Evolutionary conservation across 129 eudicot genomes (phyloP), one percentile per base, ranked within the genome.

Genomic region (Lactuca sativa): DNA sequence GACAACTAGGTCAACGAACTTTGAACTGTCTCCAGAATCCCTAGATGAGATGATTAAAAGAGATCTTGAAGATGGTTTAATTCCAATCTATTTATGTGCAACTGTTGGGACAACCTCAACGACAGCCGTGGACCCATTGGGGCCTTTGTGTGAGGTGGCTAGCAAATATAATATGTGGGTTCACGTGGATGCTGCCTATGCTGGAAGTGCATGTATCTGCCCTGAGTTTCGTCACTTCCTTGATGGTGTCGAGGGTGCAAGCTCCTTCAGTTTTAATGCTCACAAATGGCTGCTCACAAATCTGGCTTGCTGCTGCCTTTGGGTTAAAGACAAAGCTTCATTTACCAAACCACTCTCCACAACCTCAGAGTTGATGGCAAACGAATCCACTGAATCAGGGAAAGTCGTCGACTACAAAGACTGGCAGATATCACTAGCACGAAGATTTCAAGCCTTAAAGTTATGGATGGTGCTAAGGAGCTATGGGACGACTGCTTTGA

Each of bases 281-380:
- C 88, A 83, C 67, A 83, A 83, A 59, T 83, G 85, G 82, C 61
- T 83, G 11, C 44, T 83, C 6, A 71, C 84, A 7, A 70, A 67
- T 2, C 40, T 83, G 61, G 80, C 78, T 48, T 84, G 85, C 69
- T 80, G 80, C n/a, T 73, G 85, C 57, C 62, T 84, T 3, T 84
- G 81, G 85, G 82, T 84, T 12, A 84, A 80, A 53, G 58, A 80
- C 17, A 84, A 71, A 6, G 8, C 36, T 8, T 71, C 69, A 2
- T 16, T 83, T 34, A 62, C 65, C 0, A 61, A 80, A 6, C 72
- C 80, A 10, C 51, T 83, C 38, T 70, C 80, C 3, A 80, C 84
- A 38, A 80, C 49, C 31, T 67, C 83, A 2, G 88, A 84, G 14
- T 69, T 38, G 10, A 61, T 84, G 37, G 56, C 75, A 47, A 84